Evolutionary conservation across 2,329 filamentous ascomycete genomes (phyloP).

Genomic region (Colletotrichum falcatum): DNA sequence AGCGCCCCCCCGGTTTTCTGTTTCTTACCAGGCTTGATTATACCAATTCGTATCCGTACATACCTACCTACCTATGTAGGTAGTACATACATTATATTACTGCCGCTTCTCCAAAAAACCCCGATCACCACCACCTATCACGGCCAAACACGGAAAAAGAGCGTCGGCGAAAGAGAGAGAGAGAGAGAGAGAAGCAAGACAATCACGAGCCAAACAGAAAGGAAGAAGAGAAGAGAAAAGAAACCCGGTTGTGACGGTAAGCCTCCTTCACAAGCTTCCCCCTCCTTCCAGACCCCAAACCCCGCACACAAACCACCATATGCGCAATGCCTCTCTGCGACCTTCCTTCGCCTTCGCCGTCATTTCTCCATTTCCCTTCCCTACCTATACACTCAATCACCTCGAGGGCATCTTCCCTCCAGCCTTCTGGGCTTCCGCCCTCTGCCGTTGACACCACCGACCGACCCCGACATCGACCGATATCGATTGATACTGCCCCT

Average conservation of each 20-base stretch:
- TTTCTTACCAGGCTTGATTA: neutral
- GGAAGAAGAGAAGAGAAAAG: neutral
- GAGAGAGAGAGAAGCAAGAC: neutral
- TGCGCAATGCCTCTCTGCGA: slow-evolving; percentile 32
- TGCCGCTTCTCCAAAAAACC: slow-evolving; percentile 29
- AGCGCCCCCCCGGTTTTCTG: slow-evolving; percentile 10
- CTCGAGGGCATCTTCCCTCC: slow-evolving; percentile 17
- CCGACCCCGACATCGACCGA: slow-evolving; percentile 19
- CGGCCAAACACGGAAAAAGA: neutral
- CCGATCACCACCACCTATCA: slow-evolving; percentile 18
- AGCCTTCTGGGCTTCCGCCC: slow-evolving; percentile 33
- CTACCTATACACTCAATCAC: neutral
- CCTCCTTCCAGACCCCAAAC: slow-evolving; percentile 17
- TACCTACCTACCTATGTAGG: too few relatives aligned
- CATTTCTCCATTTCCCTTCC: slow-evolving; percentile 26
- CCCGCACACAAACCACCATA: slow-evolving; percentile 38
- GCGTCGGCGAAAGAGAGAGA: neutral
- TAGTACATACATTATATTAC: too few relatives aligned
- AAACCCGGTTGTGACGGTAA: slow-evolving; percentile 31
- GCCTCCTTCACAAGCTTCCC: slow-evolving; percentile 35
- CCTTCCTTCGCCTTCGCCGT: slow-evolving; percentile 24
- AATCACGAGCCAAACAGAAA: slow-evolving; percentile 9
- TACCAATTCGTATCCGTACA: too few relatives aligned
- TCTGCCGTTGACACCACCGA: slow-evolving; percentile 27
- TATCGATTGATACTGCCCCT: slow-evolving; percentile 27